These are phyloP conservation scores for Cerrena zonata DNA, from an alignment of 1,284 basidiomycete genomes.

Conservation along the genomic window DNA sequence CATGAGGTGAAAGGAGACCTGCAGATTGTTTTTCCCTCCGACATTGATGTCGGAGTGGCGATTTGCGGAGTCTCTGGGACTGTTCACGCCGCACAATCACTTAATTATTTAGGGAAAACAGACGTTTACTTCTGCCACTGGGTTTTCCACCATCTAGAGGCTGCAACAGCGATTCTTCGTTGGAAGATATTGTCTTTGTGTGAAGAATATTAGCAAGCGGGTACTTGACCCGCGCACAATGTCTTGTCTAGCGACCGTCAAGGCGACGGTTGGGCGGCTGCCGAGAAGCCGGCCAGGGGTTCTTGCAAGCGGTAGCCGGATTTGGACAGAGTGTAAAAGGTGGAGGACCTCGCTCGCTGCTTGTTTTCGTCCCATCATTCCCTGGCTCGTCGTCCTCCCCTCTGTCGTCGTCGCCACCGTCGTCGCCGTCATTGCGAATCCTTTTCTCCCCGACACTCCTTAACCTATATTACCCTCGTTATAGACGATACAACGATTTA, in stretches of 20 bases:
- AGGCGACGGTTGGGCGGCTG: not conserved
- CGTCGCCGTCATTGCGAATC: constrained; percentile 8
- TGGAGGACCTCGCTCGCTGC: not conserved
- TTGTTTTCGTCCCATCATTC: constrained; percentile 6
- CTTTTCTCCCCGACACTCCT: constrained; percentile 7
- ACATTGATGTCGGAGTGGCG: too few relatives aligned
- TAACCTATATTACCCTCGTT: not conserved
- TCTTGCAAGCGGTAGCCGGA: not conserved
- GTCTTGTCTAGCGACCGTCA: not conserved
- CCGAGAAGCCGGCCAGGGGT: not conserved
- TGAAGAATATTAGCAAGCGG: too few relatives aligned
- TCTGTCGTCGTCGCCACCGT: constrained; percentile 8
- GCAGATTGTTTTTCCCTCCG: too few relatives aligned
- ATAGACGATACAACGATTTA: not conserved
- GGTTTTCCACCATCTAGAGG: too few relatives aligned
- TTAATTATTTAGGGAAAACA: too few relatives aligned
- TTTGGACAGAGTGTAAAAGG: not conserved
- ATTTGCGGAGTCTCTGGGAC: too few relatives aligned
- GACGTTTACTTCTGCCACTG: too few relatives aligned
- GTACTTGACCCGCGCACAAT: too few relatives aligned
- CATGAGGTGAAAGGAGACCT: too few relatives aligned
- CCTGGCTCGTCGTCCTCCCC: not conserved
- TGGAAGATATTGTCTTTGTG: too few relatives aligned
- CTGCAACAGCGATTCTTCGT: too few relatives aligned
- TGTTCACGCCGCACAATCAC: too few relatives aligned